Evolutionary conservation across 768 basidiomycete genomes (phyloP).

Genomic region (Russula foetens): DNA sequence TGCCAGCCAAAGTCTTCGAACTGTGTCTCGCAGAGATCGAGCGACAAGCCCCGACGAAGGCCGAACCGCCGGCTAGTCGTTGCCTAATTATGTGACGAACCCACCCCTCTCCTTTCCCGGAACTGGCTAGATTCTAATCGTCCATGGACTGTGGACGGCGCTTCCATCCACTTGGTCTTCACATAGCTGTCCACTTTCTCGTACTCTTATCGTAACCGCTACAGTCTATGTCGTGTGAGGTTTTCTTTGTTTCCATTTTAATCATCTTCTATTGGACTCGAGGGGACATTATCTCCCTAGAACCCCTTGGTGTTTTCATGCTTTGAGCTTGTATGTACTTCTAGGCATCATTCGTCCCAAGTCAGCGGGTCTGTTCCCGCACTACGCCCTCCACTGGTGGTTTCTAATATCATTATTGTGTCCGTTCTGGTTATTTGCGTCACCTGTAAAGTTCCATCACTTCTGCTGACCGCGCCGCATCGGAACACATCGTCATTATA

Average conservation of each 20-base stretch:
- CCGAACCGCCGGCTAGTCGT: constrained; percentile 35
- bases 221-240: constrained; percentile 7
- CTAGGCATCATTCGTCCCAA: constrained; percentile 11
- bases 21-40: constrained; percentile 79
- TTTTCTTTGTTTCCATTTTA: constrained; percentile 7
- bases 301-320: constrained; percentile 10
- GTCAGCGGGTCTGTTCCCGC: constrained; percentile 19
- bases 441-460: not conserved
- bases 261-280: constrained; percentile 12
- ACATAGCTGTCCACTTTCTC: not conserved
- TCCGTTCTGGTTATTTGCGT: not conserved
- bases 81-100: constrained; percentile 50
- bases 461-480: not conserved
- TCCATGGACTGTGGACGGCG: constrained; percentile 1
- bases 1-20: constrained; percentile 73
- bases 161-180: constrained; percentile 6
- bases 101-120: not conserved
- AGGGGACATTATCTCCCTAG: constrained; percentile 7
- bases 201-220: not conserved
- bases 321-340: constrained; percentile 20
- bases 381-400: constrained; percentile 22
- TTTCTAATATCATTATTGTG: constrained; percentile 21
- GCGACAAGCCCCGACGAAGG: constrained; percentile 49
- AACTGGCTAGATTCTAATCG: constrained; percentile 5
- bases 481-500: not conserved